Percentiles rank a stretch among this genome's conserved stretches.
Evolutionary conservation across 805 yeast species (phyloP).

Genomic region (Cyberlindnera xishuangbannaensis): DNA sequence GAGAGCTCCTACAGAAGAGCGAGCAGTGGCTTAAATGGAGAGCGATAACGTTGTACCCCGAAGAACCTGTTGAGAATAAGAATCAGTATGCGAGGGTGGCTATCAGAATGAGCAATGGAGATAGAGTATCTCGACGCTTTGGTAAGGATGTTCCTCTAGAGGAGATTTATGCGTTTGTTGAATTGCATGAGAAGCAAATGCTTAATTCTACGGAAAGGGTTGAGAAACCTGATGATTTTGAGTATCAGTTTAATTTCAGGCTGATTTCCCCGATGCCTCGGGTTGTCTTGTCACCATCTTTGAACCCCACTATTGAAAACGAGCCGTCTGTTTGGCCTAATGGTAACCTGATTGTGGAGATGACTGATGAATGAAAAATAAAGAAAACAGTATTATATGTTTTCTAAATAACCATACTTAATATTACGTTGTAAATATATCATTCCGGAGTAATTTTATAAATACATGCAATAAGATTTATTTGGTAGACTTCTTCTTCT

Average conservation of each 20-base stretch:
- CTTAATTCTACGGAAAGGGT: constrained; percentile 18
- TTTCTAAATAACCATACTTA: too few species aligned
- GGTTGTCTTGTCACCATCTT: constrained; percentile 31
- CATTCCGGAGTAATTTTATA: background rate
- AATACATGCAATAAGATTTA: constrained; percentile 1
- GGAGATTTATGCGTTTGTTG: constrained; percentile 70
- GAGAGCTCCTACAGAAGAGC: constrained; percentile 20
- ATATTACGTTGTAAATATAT: too few species aligned
- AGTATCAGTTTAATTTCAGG: constrained; percentile 43
- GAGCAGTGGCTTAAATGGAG: constrained; percentile 49
- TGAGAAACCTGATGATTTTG: constrained; percentile 35
- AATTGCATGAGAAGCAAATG: constrained; percentile 35
- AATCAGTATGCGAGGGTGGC: constrained; percentile 55
- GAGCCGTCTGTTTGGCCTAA: constrained; percentile 51
- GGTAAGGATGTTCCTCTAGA: constrained; percentile 41
- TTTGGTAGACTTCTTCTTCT: constrained; percentile 47
- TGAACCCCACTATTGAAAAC: constrained; percentile 31
- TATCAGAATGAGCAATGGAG: constrained; percentile 59
- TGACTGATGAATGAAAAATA: constrained; percentile 5
- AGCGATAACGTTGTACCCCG: constrained; percentile 27
- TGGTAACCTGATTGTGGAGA: constrained; percentile 56
- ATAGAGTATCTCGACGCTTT: constrained; percentile 48
- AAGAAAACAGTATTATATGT: too few species aligned
- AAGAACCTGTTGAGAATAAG: constrained; percentile 22
- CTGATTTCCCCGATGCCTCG: constrained; percentile 57